phyloP scores from a whole-genome alignment of 2,329 filamentous ascomycete genomes.

The Lachnellula arida region DNA sequence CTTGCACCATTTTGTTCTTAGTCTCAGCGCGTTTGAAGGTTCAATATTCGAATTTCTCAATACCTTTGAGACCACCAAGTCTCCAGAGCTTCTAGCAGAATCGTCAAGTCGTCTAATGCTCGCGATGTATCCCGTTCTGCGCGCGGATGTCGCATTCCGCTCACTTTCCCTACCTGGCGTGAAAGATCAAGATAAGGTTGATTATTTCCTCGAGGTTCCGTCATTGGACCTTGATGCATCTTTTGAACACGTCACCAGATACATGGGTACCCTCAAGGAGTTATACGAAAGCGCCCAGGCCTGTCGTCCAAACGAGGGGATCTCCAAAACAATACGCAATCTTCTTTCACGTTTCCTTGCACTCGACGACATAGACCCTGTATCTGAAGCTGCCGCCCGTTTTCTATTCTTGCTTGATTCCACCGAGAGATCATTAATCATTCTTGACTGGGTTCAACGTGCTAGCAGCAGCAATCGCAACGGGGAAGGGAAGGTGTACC shows the following conservation, averaged over 20 bases:
- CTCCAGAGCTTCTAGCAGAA: conserved; percentile 60
- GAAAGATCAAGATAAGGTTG: neutral
- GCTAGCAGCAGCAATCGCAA: conserved; percentile 34
- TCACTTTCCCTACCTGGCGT: neutral
- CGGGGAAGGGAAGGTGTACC: conserved; percentile 40
- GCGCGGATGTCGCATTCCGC: conserved; percentile 6
- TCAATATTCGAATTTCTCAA: neutral
- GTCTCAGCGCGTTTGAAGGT: neutral
- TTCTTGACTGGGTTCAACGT: conserved; percentile 44
- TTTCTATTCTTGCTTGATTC: conserved; percentile 43
- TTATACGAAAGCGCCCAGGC: neutral
- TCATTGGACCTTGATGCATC: neutral
- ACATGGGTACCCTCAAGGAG: neutral
- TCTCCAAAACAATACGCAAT: neutral
- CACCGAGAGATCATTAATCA: conserved; percentile 34
- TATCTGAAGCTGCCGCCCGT: conserved; percentile 47
- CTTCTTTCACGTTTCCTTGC: conserved; percentile 42
- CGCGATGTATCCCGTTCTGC: conserved; percentile 42
- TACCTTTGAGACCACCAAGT: neutral
- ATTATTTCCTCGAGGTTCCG: neutral
- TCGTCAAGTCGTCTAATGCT: conserved; percentile 55
- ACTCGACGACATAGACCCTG: conserved; percentile 36
- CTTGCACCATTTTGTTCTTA: neutral
- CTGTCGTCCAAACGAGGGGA: neutral
- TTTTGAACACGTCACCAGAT: neutral